Conservation (phyloP, 2,329 filamentous ascomycete genomes). For the Aureobasidium subglaciale region DNA sequence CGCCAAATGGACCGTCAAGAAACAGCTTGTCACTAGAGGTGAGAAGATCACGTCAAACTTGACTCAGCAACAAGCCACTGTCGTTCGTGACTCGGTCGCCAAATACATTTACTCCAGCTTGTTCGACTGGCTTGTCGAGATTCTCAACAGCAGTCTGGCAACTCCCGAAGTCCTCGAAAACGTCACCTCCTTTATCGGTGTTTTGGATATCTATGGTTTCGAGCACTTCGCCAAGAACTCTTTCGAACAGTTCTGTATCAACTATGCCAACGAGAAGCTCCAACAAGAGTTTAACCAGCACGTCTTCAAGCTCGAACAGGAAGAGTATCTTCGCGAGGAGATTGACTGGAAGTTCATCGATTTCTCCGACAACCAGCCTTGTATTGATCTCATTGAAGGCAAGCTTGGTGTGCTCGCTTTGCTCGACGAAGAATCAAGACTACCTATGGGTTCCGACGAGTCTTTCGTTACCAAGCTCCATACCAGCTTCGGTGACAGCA, state of each 20-base stretch:
- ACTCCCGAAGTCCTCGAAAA: slow-evolving; percentile 78
- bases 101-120: slow-evolving; percentile 98
- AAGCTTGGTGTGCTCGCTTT: slow-evolving; percentile 90
- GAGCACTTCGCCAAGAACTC: slow-evolving; percentile 99
- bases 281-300: slow-evolving; percentile 99
- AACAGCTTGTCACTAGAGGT: slow-evolving; percentile 89
- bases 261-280: slow-evolving; percentile 98
- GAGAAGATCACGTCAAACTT: slow-evolving; percentile 97
- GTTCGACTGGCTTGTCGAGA: slow-evolving; percentile 98
- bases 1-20: slow-evolving; percentile 98
- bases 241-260: slow-evolving; percentile 99
- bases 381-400: slow-evolving; percentile 96
- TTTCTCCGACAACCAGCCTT: slow-evolving; percentile 98
- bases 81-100: slow-evolving; percentile 93
- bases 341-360: slow-evolving; percentile 99
- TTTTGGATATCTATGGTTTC: slow-evolving; percentile 98
- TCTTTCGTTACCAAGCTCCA: slow-evolving; percentile 95
- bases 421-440: slow-evolving; percentile 88
- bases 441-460: slow-evolving; percentile 96
- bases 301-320: slow-evolving; percentile 97
- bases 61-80: slow-evolving; percentile 84
- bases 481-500: slow-evolving; percentile 82
- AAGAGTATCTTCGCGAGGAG: slow-evolving; percentile 91
- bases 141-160: slow-evolving; percentile 84
- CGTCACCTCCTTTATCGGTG: slow-evolving; percentile 88